A percentile compares a stretch with the other conserved stretches of the same genome.
Evolutionary conservation across 2,329 filamentous ascomycete genomes (phyloP).

Genomic region (Aureobasidium sp.): DNA sequence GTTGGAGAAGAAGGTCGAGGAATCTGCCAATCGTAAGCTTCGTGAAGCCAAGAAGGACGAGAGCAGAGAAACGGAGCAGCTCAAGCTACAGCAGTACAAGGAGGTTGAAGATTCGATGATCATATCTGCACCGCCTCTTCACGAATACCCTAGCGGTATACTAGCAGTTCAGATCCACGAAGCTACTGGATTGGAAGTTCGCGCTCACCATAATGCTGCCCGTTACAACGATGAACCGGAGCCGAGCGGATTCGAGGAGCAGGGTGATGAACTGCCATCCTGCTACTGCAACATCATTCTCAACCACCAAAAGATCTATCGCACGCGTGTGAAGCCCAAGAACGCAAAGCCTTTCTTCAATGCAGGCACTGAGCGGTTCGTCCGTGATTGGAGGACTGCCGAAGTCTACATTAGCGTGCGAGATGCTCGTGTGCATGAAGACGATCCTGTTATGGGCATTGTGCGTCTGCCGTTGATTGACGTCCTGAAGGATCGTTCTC

Average conservation of each 20-base stretch:
- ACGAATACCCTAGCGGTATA: conserved; percentile 56
- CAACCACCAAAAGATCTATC: conserved; percentile 62
- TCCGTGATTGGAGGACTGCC: conserved; percentile 58
- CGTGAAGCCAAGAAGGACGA: conserved; percentile 56
- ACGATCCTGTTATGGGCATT: conserved; percentile 60
- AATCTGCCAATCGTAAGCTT: conserved; percentile 51
- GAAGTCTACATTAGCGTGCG: conserved; percentile 62
- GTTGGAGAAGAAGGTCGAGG: conserved; percentile 48
- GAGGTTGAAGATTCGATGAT: conserved; percentile 51
- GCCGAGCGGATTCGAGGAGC: conserved; percentile 51
- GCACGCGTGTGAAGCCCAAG: conserved; percentile 67
- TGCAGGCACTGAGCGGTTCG: conserved; percentile 63
- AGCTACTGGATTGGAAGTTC: conserved; percentile 58
- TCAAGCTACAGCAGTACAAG: conserved; percentile 59
- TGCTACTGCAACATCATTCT: conserved; percentile 66
- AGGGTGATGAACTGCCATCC: conserved; percentile 56
- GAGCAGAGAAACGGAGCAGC: conserved; percentile 54
- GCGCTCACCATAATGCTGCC: conserved; percentile 48
- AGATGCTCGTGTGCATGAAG: conserved; percentile 60
- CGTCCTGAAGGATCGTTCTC: conserved; percentile 54
- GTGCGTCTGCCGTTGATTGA: conserved; percentile 58
- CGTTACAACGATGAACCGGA: conserved; percentile 40
- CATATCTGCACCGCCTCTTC: conserved; percentile 56
- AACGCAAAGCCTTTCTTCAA: conserved; percentile 74
- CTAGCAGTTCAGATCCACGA: conserved; percentile 65